Base-by-base conservation (phyloP, 2,329 filamentous ascomycete genomes). In the Monilinia fructicola region DNA sequence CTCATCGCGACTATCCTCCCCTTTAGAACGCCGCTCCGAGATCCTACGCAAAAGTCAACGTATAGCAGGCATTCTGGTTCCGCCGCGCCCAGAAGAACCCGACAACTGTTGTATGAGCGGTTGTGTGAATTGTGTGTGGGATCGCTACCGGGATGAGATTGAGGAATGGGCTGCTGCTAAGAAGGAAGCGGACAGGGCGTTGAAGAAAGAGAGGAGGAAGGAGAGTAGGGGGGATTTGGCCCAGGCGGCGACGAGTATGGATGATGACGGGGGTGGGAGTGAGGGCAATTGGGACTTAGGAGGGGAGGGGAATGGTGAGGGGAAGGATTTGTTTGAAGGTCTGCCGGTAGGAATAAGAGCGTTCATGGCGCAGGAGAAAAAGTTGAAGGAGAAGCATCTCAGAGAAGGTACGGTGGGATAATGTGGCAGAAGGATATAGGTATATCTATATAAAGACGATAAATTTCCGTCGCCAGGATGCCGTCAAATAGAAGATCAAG, bases 81-180 rank as follows among this genome's bases (percentile, higher is more conserved):
- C 95, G 2, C 93, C 93, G 0, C 85, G 86, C 58, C 95, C 95
- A 1, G 84, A 87, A 58, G 94, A 99, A 78, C 95, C 95, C 4
- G 95, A 98, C 74, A 97, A 99, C 76, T 99, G 95, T 83, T 99
- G 95, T 79, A 99, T 99, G 95, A 95, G 91, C 75, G 95, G 95
- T 3, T 99, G 95, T 77, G 94, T 97, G 59, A 93, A 98, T 77
- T 99, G 95, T 78, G 95, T 98, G 3, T 98, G 93, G 93, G 93
- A 97, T 73, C 83, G 87, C 64, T 98, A 89, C 78, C 85, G 93
- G 11, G 94, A 99, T 71, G 95, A 98, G 63, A 84, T 98, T 79
- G 93, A 98, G 77, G 90, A 91, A 67, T 98, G 93, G 92, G 90
- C 88, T 4, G 80, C 81, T 18, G 84, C 87, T 67, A 85, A 84